Evolutionary conservation across 306 rosid genomes (phyloP), one percentile per base, ranked within the genome.

Genomic region (Pyrus pyrifolia): DNA sequence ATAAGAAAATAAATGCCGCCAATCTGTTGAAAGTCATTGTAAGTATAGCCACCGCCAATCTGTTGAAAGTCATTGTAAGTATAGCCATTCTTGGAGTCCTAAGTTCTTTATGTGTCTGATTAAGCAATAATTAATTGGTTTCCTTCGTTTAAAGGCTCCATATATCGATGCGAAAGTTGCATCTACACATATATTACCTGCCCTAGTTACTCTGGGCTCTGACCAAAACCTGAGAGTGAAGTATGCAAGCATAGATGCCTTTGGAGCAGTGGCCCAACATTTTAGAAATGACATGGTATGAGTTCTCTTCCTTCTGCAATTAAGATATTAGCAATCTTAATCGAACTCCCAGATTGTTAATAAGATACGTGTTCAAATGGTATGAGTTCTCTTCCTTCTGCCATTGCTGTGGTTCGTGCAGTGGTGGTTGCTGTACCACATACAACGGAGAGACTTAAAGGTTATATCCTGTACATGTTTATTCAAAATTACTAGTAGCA

Each of bases 251-350:
- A 94, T 94, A 83, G 96, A 90, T 75, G 96, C 97, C 67, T 94
- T 90, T 84, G 97, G 98, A 73, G 89, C 96, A 76, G 97, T 92
- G 70, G 96, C 97, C 82, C 98, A 92, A 74, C 96, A 92, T 80
- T 94, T 90, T 76, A 94, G 88, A 87, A 90, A 82, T 61, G 98
- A 94, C 53, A 84, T 85, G 92, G 98, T 94, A 85, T 73, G 83
- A n/a, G 21, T 67, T 67, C 68, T 74, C 70, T 77, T 80, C 73
- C 67, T 81, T 62, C 53, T 64, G 55, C 78, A 77, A 71, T 76
- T 73, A 76, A 72, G 44, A 55, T 42, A 42, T 67, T 67, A 7
- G 25, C 58, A 73, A 59, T 72, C 55, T 72, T 70, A 38, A 71
- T 83, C 68, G 83, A 65, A 92, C 27, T 25, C 27, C 27, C 27